phyloP scores from a whole-genome alignment of 225 moss, liverwort and hornwort species.

The Asterella californica region DNA sequence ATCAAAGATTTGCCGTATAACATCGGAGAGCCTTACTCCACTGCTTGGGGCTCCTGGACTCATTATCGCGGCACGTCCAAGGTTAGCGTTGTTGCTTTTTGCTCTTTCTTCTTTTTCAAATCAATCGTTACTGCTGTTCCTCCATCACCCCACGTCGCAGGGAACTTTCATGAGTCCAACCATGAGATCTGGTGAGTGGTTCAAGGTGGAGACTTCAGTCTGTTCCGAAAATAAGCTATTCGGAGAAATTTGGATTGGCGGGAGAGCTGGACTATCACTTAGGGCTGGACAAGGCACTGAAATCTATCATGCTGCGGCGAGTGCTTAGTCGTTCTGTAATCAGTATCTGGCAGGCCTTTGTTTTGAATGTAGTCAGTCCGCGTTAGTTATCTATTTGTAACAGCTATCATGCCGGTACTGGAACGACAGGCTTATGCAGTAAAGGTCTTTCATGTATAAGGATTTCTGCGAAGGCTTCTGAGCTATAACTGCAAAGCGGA shows the following conservation, averaged over 20 bases:
- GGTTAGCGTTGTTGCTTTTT: slow-evolving; percentile 34
- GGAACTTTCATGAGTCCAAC: neutral
- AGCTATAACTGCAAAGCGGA: neutral
- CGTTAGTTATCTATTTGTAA: neutral
- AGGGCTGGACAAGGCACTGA: neutral
- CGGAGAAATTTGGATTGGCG: neutral
- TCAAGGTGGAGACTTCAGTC: neutral
- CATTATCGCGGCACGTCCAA: slow-evolving; percentile 78
- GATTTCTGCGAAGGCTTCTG: neutral
- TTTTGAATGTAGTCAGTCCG: neutral
- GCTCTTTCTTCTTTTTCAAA: neutral
- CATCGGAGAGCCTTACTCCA: slow-evolving; percentile 78
- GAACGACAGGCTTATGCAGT: neutral
- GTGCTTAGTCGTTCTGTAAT: neutral
- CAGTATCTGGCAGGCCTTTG: neutral
- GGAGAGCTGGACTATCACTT: neutral
- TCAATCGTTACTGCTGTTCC: neutral
- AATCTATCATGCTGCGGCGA: neutral
- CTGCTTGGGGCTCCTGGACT: slow-evolving; percentile 95
- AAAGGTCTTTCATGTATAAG: neutral
- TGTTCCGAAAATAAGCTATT: neutral
- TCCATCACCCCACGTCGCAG: neutral
- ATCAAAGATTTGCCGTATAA: slow-evolving; percentile 92
- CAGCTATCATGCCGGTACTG: neutral
- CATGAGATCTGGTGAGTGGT: neutral